phyloP scores from a whole-genome alignment of 352 stramenopile genomes.

The Pythium angustatum region DNA sequence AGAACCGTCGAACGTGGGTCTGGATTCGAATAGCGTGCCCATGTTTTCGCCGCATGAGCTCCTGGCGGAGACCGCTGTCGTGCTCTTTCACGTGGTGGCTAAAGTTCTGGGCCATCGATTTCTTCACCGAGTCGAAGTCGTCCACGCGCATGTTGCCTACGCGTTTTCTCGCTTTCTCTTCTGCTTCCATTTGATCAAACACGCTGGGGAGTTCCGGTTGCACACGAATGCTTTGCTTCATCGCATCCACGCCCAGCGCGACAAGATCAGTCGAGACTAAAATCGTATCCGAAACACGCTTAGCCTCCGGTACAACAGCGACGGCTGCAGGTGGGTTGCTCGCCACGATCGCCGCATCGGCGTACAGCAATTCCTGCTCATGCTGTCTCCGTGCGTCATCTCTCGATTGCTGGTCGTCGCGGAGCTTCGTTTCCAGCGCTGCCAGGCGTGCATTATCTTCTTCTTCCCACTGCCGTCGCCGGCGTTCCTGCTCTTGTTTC shows the following conservation, averaged over 20 bases:
- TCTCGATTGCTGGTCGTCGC: conserved; percentile 42
- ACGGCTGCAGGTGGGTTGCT: not conserved
- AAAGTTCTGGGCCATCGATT: conserved; percentile 48
- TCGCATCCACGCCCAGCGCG: conserved; percentile 30
- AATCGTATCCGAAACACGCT: not conserved
- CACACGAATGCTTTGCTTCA: conserved; percentile 37
- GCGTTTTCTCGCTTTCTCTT: conserved; percentile 50
- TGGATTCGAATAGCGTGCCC: conserved; percentile 53
- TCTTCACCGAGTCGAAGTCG: conserved; percentile 48
- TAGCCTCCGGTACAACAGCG: not conserved
- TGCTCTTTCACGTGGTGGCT: conserved; percentile 47
- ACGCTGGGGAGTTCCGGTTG: conserved; percentile 65
- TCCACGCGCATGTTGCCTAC: conserved; percentile 46
- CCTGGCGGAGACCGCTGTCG: conserved; percentile 47
- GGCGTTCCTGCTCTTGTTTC: conserved; percentile 61
- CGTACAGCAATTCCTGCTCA: conserved; percentile 35
- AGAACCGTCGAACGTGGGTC: conserved; percentile 51
- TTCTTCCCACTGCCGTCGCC: conserved; percentile 67
- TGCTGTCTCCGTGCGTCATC: conserved; percentile 33
- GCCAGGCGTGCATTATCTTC: conserved; percentile 53
- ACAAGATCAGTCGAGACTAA: conserved; percentile 14
- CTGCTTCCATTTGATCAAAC: conserved; percentile 77
- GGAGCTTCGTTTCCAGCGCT: conserved; percentile 49
- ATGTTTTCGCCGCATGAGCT: conserved; percentile 50
- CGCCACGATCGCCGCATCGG: conserved; percentile 4